Base-by-base conservation (phyloP, 2,329 filamentous ascomycete species). In the Calonectria pteridis region DNA sequence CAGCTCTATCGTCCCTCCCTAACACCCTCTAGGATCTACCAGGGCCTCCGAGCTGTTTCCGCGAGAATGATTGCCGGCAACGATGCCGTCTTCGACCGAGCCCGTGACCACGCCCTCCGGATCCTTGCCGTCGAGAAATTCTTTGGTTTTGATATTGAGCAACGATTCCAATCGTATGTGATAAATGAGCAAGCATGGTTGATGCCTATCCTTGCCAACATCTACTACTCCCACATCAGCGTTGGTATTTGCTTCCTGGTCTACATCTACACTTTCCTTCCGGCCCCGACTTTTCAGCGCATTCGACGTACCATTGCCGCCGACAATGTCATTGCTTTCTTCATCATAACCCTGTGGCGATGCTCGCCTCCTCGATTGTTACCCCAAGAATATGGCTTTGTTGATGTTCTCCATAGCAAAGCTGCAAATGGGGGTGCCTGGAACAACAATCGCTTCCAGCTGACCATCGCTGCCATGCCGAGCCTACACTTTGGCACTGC, bases 381-480 rank as follows among this genome's bases (percentile, higher is more conserved):
- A 0, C 86, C 86, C 1, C 75, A 78, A 13, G 81, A 86, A 68
- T 88, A 88, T 20, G 87, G 87, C 28, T 89, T 87, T 77, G 74
- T 87, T 71, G 88, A 89, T 72, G 77, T 88, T 18, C 81, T 88
- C 9, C 87, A 88, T 62, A 75, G 80, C 62, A 81, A 79, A 51
- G 74, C 74, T 11, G 49, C 80, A 70, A 67, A 76, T 1, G 77
- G 75, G 11, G 84, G 78, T 49, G 79, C 78, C 1, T 88, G 86
- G 87, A 87, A 84, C 23, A 82, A 87, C 67, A 88, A 88, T 74
- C 81, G 82, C 26, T 87, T 86, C 70, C 86, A 87, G 75, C 78
- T 88, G 14, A 88, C 86, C 10, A 87, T 88, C 72, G 87, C 87
- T 0, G 87, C 87, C 31, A 89, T 88, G 87, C 87, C 87, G 1